Percentiles rank a stretch among this genome's conserved stretches.
These are phyloP conservation scores for Orobanche coerulescens DNA, from an alignment of 257 asterid genomes.

Conservation along the genomic window DNA sequence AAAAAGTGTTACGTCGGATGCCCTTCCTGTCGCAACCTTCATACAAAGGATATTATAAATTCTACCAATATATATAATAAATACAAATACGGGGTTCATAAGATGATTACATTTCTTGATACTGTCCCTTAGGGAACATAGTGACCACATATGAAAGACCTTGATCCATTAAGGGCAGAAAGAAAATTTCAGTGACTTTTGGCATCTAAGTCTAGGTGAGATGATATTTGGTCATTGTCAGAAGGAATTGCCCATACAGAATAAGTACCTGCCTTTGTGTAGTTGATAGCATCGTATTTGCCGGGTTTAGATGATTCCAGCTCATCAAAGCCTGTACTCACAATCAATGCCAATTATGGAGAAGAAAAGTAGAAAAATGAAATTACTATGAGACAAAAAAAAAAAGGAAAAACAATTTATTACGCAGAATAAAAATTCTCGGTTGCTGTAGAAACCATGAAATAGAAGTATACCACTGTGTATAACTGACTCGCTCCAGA, in stretches of 20 bases:
- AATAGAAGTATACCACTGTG: conserved; percentile 48
- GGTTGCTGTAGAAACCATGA: background rate
- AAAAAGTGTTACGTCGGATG: too few relatives aligned
- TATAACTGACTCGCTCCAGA: conserved; percentile 93
- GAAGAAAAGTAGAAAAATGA: background rate
- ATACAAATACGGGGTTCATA: background rate
- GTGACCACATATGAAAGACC: background rate
- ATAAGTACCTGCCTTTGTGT: conserved; percentile 99
- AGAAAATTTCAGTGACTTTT: conserved; percentile 8
- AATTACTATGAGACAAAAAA: conserved; percentile 5
- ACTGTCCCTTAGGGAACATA: background rate
- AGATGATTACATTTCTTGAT: background rate
- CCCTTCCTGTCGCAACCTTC: too few relatives aligned
- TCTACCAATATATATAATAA: too few relatives aligned
- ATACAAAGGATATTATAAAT: background rate
- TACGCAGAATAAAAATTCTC: conserved; percentile 1
- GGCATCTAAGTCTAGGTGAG: conserved; percentile 3
- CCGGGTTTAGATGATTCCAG: conserved; percentile 61
- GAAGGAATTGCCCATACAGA: conserved; percentile 19
- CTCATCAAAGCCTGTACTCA: conserved; percentile 58
- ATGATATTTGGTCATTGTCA: background rate
- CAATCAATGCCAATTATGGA: conserved; percentile 16
- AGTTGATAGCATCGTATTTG: conserved; percentile 53
- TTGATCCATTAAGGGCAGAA: background rate
- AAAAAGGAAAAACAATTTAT: background rate